Base-by-base conservation (phyloP, 495 filamentous ascomycete species). In the Penicillium canariense region DNA sequence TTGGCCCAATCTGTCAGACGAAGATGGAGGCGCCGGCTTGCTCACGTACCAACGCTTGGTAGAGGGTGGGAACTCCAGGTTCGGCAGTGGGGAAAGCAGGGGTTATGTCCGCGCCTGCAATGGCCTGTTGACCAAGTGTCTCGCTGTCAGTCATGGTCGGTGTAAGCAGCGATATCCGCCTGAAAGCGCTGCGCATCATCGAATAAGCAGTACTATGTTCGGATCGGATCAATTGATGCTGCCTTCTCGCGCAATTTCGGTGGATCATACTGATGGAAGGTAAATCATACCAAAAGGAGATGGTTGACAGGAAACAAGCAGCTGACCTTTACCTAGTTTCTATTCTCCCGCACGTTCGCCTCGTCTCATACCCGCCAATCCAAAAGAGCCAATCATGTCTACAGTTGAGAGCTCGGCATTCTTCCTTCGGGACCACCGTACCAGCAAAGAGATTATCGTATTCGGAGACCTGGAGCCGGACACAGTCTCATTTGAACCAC, bases 391-490 rank as follows among this genome's bases (percentile, higher is more conserved):
- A 46, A 30, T 50, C 5, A 61, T 58, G 79, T 79, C 55, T 65
- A 74, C 66, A 60, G 42, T 92, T 42, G 91, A 98, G 66, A 92
- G 87, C 65, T 90, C 90, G 2, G 94, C 88, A 0, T 98, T 89
- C 68, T 97, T 98, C 70, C 84, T 98, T 55, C 87, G 89, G 14
- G 85, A 91, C 48, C 75, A 85, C 15, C 54, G 69, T 1, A 86
- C 83, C 0, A 82, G 85, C 2, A 76, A 77, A 36, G 91, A 96
- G 71, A 81, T 97, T 22, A 82, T 98, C 39, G 86, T 98, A 52
- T 97, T 96, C 65, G 94, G 94, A 35, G 94, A 98, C 61, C 86
- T 97, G 31, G 94, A 98, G 65, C 92, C 94, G 8, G 94, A 98
- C 66, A 84, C 84, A 9, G 69, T 97, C 40, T 93, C 90, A 0